These are phyloP conservation scores for Diplodia scrobiculata DNA, from an alignment of 2,329 filamentous ascomycete species.

Conservation along the genomic window DNA sequence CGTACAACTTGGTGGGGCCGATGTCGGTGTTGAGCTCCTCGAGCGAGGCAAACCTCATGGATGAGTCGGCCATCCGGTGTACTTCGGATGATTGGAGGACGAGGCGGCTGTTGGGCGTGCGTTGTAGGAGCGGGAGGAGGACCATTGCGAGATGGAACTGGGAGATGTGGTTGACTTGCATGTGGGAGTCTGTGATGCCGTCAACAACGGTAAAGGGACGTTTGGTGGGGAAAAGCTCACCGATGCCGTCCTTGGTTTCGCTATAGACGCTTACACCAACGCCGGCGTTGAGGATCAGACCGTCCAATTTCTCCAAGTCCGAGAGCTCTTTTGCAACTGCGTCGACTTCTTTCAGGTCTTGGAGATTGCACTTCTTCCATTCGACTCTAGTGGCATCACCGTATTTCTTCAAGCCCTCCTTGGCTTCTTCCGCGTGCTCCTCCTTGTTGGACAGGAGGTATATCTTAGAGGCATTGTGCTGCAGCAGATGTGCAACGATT, in stretches of 20 bases:
- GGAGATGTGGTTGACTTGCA: slow-evolving; percentile 56
- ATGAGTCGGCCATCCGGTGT: slow-evolving; percentile 42
- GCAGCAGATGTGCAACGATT: slow-evolving; percentile 56
- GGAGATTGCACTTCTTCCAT: slow-evolving; percentile 52
- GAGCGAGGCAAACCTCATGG: slow-evolving; percentile 49
- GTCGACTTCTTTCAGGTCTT: slow-evolving; percentile 51
- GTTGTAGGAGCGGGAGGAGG: slow-evolving; percentile 46
- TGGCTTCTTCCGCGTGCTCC: slow-evolving; percentile 51
- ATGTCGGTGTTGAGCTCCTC: slow-evolving; percentile 55
- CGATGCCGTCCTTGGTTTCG: slow-evolving; percentile 54
- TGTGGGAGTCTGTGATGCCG: slow-evolving; percentile 46
- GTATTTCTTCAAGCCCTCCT: slow-evolving; percentile 48
- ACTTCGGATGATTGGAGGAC: slow-evolving; percentile 56
- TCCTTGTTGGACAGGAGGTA: slow-evolving; percentile 56
- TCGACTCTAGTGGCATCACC: slow-evolving; percentile 52
- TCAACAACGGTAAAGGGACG: background rate
- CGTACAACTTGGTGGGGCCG: slow-evolving; percentile 53
- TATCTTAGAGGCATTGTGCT: slow-evolving; percentile 53
- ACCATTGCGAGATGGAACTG: slow-evolving; percentile 54
- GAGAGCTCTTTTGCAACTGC: slow-evolving; percentile 50
- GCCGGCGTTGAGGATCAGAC: slow-evolving; percentile 54
- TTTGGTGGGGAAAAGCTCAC: background rate
- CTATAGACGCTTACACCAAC: slow-evolving; percentile 55
- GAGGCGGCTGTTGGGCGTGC: slow-evolving; percentile 51
- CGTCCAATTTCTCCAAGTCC: slow-evolving; percentile 51